Conservation (phyloP, 192 early-diverging fungal species). For the Bifiguratus adelaidae region DNA sequence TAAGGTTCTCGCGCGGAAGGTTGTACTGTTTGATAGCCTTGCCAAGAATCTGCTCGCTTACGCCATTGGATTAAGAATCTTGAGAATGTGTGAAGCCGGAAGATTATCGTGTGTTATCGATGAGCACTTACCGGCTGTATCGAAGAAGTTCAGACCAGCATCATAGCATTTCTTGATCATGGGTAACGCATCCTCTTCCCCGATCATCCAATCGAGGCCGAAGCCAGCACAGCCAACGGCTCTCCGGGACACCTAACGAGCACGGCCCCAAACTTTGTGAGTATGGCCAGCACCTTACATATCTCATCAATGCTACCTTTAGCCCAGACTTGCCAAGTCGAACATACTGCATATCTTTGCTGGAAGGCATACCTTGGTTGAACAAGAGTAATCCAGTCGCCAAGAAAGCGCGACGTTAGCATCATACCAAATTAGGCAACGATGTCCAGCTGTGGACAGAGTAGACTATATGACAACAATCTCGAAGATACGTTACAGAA, state of each 20-base stretch:
- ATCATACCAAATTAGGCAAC: too few relatives aligned
- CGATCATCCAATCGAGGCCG: slow-evolving; percentile 22
- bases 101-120: slow-evolving; percentile 2
- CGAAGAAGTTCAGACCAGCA: slow-evolving; percentile 71
- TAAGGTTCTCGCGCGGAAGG: slow-evolving; percentile 49
- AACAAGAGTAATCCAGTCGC: neutral
- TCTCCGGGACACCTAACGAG: slow-evolving; percentile 32
- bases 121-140: slow-evolving; percentile 37
- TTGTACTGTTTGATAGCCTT: slow-evolving; percentile 21
- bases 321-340: slow-evolving; percentile 60
- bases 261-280: too few relatives aligned
- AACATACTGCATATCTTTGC: slow-evolving; percentile 71
- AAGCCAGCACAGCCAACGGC: slow-evolving; percentile 36
- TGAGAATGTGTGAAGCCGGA: too few relatives aligned
- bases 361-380: neutral
- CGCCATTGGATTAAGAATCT: slow-evolving; percentile 26
- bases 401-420: too few relatives aligned
- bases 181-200: slow-evolving; percentile 23
- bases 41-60: slow-evolving; percentile 22
- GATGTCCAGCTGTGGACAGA: too few relatives aligned
- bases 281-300: too few relatives aligned
- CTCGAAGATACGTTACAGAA: too few relatives aligned
- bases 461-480: too few relatives aligned
- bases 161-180: slow-evolving; percentile 46
- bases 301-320: too few relatives aligned